Percentiles rank a stretch among this genome's conserved stretches.
Evolutionary conservation across 306 rosid species (phyloP).

Genomic region (Rosa multiflora): DNA sequence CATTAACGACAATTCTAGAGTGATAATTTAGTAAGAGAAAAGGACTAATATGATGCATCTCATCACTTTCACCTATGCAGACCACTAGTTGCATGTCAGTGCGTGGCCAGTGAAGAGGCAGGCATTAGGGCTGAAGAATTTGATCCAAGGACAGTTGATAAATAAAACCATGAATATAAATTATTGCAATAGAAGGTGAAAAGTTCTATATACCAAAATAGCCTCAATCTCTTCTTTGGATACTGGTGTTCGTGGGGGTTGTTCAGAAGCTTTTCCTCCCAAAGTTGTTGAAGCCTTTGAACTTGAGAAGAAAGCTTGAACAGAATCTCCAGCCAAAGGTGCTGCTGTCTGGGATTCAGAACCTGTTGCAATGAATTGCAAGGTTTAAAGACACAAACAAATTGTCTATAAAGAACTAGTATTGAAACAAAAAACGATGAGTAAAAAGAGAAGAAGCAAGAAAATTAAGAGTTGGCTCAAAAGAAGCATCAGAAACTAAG

Average conservation of each 20-base stretch:
- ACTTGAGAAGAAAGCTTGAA: constrained; percentile 46
- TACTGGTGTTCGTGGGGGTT: constrained; percentile 85
- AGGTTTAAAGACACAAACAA: neutral
- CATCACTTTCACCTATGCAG: neutral
- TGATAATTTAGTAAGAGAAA: neutral
- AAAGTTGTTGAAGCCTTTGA: constrained; percentile 42
- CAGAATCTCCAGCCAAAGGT: constrained; percentile 36
- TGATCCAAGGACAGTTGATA: neutral
- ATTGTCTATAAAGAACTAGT: neutral
- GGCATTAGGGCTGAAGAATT: neutral
- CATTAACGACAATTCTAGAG: neutral
- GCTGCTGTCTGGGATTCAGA: constrained; percentile 45
- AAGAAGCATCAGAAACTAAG: neutral
- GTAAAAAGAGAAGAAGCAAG: neutral
- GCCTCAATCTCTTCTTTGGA: constrained; percentile 90
- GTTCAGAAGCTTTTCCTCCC: constrained; percentile 95
- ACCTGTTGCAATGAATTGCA: constrained; percentile 37
- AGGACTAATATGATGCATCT: neutral
- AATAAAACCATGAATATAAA: neutral
- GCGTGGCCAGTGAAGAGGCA: neutral
- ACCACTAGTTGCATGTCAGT: neutral
- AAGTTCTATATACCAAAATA: constrained; percentile 64
- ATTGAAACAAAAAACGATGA: neutral
- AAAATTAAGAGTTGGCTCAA: neutral
- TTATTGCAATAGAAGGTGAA: constrained; percentile 12